phyloP scores from a whole-genome alignment of 306 rosid genomes.

The Dicorynia guianensis region DNA sequence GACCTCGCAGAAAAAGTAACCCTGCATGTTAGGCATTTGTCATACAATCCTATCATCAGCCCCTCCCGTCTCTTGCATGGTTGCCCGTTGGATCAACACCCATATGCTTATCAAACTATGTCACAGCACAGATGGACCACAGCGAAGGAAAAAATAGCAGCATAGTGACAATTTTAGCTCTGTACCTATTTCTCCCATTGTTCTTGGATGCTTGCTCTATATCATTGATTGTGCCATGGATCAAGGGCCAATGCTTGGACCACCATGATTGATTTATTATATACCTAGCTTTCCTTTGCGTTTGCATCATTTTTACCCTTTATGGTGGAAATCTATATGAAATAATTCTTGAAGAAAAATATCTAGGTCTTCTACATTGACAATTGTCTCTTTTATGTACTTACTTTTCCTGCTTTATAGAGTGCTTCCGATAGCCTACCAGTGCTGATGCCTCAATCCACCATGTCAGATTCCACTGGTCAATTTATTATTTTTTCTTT shows the following conservation, averaged over 20 bases:
- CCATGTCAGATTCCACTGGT: conserved; percentile 43
- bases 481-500: neutral
- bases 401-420: conserved; percentile 40
- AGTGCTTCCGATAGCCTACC: conserved; percentile 41
- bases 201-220: conserved; percentile 52
- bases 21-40: conserved; percentile 53
- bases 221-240: conserved; percentile 41
- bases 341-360: conserved; percentile 28
- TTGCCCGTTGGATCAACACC: conserved; percentile 33
- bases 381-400: conserved; percentile 23
- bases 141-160: conserved; percentile 42
- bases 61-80: conserved; percentile 47
- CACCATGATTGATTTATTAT: conserved; percentile 44
- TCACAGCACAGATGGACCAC: conserved; percentile 56
- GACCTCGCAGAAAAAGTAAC: conserved; percentile 47
- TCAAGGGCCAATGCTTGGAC: conserved; percentile 51
- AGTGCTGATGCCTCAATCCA: conserved; percentile 57
- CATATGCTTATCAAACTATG: conserved; percentile 30
- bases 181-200: conserved; percentile 45
- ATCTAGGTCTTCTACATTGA: conserved; percentile 18
- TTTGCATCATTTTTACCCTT: conserved; percentile 35
- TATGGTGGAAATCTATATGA: neutral
- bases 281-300: conserved; percentile 10
- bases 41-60: conserved; percentile 53
- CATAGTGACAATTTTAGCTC: conserved; percentile 51